Conservation (phyloP, 129 eudicot genomes). For the Lonicera japonica region DNA sequence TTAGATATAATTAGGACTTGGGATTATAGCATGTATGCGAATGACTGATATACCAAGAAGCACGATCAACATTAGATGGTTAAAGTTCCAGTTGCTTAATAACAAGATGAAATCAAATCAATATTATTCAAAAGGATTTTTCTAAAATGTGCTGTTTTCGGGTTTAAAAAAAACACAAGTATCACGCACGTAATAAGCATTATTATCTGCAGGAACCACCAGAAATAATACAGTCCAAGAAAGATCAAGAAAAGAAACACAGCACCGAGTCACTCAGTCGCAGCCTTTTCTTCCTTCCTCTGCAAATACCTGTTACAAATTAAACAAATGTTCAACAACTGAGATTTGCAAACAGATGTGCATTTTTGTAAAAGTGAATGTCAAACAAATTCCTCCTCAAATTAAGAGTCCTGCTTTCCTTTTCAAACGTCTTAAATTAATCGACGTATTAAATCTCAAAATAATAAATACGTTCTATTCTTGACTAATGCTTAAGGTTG, state of each 20-base stretch:
- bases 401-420: not conserved
- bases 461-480: not conserved
- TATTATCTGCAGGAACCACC: not conserved
- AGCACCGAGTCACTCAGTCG: conserved; percentile 15
- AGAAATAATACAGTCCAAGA: not conserved
- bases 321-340: not conserved
- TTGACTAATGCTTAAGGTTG: no score
- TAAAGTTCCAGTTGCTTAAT: no score
- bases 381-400: not conserved
- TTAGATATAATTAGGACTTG: no score
- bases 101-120: no score
- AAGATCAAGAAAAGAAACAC: not conserved
- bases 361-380: not conserved
- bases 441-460: conserved; percentile 15
- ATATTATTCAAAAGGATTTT: no score
- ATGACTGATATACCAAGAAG: no score
- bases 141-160: no score
- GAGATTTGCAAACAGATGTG: not conserved
- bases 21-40: no score
- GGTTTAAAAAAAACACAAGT: not conserved
- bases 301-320: conserved; percentile 36
- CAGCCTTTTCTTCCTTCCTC: conserved; percentile 40
- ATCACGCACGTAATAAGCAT: no score
- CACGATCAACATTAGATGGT: no score
- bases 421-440: not conserved